Percentiles rank a stretch among this genome's conserved stretches.
phyloP scores from a whole-genome alignment of 805 yeast genomes.

The Yarrowia yakushimensis region DNA sequence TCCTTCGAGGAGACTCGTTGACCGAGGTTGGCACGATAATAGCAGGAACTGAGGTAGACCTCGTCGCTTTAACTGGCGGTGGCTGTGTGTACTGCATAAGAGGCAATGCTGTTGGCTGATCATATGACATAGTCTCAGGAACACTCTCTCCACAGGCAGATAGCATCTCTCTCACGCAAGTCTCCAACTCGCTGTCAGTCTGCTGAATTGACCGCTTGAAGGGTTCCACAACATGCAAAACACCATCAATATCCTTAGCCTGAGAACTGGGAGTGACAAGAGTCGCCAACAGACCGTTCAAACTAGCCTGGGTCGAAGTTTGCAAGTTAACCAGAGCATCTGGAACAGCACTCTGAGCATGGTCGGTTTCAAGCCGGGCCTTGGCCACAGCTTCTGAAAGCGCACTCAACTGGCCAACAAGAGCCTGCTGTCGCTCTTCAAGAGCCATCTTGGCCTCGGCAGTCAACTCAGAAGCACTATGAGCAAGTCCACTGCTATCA shows the following conservation, averaged over 20 bases:
- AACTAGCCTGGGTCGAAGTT: background rate
- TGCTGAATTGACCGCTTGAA: constrained; percentile 3
- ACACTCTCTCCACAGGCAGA: background rate
- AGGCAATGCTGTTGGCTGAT: background rate
- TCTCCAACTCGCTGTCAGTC: background rate
- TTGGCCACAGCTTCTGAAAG: background rate
- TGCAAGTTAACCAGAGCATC: constrained; percentile 1
- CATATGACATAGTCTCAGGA: background rate
- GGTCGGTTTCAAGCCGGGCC: constrained; percentile 7
- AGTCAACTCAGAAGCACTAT: background rate
- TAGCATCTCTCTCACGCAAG: background rate
- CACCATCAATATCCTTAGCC: background rate
- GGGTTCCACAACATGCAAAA: background rate
- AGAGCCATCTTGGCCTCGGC: constrained; percentile 2
- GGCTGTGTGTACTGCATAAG: background rate
- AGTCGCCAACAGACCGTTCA: constrained; percentile 7
- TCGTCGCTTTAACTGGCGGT: background rate
- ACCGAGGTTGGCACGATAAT: background rate
- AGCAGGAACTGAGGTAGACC: background rate
- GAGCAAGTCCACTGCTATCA: background rate
- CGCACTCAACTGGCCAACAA: constrained; percentile 2
- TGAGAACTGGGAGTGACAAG: constrained; percentile 14
- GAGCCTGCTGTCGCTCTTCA: constrained; percentile 1
- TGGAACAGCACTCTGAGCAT: constrained; percentile 11
- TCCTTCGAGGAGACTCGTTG: background rate